Percentiles rank a stretch among this genome's conserved stretches.
phyloP scores from a whole-genome alignment of 1,284 basidiomycete genomes.

The Schizophyllum amplum region DNA sequence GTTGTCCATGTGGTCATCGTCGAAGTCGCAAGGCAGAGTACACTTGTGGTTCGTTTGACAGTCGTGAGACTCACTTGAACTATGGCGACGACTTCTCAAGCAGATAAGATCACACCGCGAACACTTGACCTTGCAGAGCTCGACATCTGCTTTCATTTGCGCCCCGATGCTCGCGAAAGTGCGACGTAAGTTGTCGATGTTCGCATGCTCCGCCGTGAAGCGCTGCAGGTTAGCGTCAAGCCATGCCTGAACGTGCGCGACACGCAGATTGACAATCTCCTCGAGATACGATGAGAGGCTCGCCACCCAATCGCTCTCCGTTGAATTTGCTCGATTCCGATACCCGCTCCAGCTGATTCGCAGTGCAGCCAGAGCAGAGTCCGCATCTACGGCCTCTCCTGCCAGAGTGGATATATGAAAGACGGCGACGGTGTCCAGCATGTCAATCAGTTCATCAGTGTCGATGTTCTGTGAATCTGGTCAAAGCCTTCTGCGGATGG shows the following conservation, averaged over 20 bases:
- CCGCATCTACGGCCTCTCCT: constrained; percentile 17
- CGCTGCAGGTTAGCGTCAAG: constrained; percentile 37
- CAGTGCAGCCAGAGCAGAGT: constrained; percentile 24
- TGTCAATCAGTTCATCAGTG: constrained; percentile 30
- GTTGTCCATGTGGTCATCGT: constrained; percentile 24
- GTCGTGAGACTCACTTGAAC: constrained; percentile 33
- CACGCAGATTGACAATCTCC: constrained; percentile 28
- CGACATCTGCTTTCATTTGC: constrained; percentile 35
- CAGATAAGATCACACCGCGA: constrained; percentile 39
- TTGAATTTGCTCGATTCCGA: constrained; percentile 20
- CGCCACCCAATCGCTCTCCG: constrained; percentile 35
- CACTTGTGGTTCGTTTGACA: constrained; percentile 45
- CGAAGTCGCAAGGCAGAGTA: constrained; percentile 33
- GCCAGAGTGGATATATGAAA: constrained; percentile 25
- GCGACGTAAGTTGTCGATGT: constrained; percentile 38
- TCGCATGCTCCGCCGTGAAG: constrained; percentile 35
- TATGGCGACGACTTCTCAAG: constrained; percentile 34
- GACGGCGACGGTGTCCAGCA: constrained; percentile 23
- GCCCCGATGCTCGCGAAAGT: constrained; percentile 32
- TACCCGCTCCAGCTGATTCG: constrained; percentile 25
- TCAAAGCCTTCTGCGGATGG: no score
- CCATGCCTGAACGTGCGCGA: constrained; percentile 42
- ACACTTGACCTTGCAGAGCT: constrained; percentile 43
- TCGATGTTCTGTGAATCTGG: constrained; percentile 37
- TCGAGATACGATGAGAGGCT: constrained; percentile 30